Base-by-base conservation (phyloP, 2,329 filamentous ascomycete genomes). In the Diaporthe velutina region DNA sequence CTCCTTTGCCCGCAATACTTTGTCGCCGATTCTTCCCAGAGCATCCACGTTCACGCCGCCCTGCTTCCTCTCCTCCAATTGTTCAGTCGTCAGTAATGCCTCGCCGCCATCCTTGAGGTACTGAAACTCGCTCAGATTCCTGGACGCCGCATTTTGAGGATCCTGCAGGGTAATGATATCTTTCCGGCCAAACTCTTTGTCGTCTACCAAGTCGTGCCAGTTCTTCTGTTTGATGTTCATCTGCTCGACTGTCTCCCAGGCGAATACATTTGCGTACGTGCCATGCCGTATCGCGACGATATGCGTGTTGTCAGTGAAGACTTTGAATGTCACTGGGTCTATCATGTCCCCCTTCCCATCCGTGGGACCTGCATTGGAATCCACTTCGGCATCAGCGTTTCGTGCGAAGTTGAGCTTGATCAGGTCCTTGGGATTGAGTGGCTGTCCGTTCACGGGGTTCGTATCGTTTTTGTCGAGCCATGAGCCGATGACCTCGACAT, bases 121-220 rank as follows among this genome's bases (percentile, higher is more conserved):
- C 81, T 97, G 96, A 88, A 98, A 99, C 60, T 93, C 91, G 83
- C 93, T 95, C 76, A 98, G 88, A 82, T 98, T 94, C 78, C 96
- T 88, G 73, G 92, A 91, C 73, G 93, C 92, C 28, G 97, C 88
- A 82, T 98, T 98, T 82, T 98, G 96, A 15, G 97, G 97, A 82
- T 99, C 97, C 82, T 99, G 97, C 13, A 99, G 86, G 0, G 95
- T 98, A 80, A 99, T 98, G 76, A 99, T 96, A 83, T 99, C 97
- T 79, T 94, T 94, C 76, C 97, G 91, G 40, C 91, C 91, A 80
- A 99, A 99, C 75, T 95, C 93, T 76, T 92, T 89, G 79, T 99
- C 96, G 80, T 94, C 95, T 12, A 98, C 90, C 57, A 99, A 85
- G 84, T 99, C 97, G 78, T 88, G 90, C 97, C 97, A 99, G 86